Percentiles rank a stretch among this genome's conserved stretches.
Evolutionary conservation across 2,329 filamentous ascomycete genomes (phyloP).

Genomic region (Sporothrix schenckii): DNA sequence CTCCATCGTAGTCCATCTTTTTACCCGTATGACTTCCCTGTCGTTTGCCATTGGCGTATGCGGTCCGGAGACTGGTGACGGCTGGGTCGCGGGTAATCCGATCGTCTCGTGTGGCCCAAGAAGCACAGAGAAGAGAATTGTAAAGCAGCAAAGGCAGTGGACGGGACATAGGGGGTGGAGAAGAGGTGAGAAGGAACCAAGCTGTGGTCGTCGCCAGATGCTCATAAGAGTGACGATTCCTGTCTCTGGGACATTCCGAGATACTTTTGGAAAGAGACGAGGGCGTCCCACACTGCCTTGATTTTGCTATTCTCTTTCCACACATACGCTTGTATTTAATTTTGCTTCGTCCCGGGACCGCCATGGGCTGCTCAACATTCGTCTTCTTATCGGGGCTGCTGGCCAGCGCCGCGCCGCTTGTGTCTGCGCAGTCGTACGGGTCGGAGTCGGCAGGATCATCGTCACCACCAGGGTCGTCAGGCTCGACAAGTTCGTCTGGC

Average conservation of each 20-base stretch:
- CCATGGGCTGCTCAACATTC: conserved; percentile 12
- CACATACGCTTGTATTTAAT: neutral
- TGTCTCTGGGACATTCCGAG: neutral
- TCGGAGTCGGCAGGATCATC: neutral
- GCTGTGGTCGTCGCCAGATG: neutral
- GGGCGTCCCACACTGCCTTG: neutral
- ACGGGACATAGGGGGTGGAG: neutral
- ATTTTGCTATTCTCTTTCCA: neutral
- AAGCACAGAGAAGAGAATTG: neutral
- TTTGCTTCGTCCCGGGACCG: neutral
- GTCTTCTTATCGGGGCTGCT: conserved; percentile 30
- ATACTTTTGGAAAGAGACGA: neutral
- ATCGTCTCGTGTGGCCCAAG: conserved; percentile 11
- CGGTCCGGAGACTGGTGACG: neutral
- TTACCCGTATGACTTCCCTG: neutral
- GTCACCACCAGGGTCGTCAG: neutral
- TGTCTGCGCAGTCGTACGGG: conserved; percentile 26
- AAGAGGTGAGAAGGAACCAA: too few relatives aligned
- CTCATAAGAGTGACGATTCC: neutral
- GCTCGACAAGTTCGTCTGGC: neutral
- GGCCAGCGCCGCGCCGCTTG: conserved; percentile 29
- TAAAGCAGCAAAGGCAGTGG: neutral
- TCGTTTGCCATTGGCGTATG: neutral
- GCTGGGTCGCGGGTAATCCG: conserved; percentile 1
- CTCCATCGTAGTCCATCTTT: neutral